These are phyloP conservation scores for Hypomontagnella monticulosa DNA, from an alignment of 495 filamentous ascomycete genomes.

Conservation along the genomic window DNA sequence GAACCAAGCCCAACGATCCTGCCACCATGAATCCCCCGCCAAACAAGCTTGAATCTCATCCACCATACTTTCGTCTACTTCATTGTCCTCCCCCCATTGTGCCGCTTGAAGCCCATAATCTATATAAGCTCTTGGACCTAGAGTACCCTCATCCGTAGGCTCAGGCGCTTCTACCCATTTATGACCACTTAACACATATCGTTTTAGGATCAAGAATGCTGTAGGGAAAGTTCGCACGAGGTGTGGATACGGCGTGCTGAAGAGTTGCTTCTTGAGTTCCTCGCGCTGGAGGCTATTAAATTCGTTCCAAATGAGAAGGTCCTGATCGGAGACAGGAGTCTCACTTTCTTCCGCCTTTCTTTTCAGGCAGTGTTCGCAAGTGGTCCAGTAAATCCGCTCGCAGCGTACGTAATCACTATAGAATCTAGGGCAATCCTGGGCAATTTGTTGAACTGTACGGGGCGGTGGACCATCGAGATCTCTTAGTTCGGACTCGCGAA, in stretches of 20 bases:
- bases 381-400: slow-evolving; percentile 28
- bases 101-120: slow-evolving; percentile 5
- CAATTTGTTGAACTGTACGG: neutral
- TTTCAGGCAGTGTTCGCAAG: slow-evolving; percentile 7
- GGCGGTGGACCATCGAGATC: neutral
- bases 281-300: slow-evolving; percentile 11
- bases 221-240: neutral
- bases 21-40: neutral
- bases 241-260: slow-evolving; percentile 4
- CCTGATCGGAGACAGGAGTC: neutral
- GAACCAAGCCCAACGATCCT: too few species aligned
- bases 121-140: slow-evolving; percentile 11
- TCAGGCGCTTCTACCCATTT: slow-evolving; percentile 12
- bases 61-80: neutral
- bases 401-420: neutral
- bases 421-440: neutral
- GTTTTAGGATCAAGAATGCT: slow-evolving; percentile 18
- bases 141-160: neutral
- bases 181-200: slow-evolving; percentile 19
- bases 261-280: neutral
- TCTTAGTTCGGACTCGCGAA: neutral
- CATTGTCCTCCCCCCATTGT: slow-evolving; percentile 16
- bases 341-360: neutral
- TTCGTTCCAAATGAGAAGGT: neutral
- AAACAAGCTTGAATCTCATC: neutral